These are phyloP conservation scores for Yamadazyma tumulicola DNA, from an alignment of 805 yeast species.

Conservation along the genomic window DNA sequence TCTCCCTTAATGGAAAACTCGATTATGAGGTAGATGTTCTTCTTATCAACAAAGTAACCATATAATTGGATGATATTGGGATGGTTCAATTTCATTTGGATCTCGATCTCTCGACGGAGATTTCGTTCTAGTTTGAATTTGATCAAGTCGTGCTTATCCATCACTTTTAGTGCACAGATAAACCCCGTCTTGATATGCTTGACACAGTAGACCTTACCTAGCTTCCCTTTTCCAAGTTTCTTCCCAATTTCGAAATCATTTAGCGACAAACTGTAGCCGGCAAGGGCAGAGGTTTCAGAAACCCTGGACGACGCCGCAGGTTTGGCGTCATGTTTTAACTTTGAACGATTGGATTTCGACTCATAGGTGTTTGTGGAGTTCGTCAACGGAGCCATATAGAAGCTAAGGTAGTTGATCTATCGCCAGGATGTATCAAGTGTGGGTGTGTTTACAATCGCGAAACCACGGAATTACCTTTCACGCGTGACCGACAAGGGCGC, in stretches of 20 bases:
- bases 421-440: too few species aligned
- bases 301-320: too few species aligned
- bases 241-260: conserved; percentile 83
- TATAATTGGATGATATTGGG: conserved; percentile 75
- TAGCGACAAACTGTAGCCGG: conserved; percentile 17
- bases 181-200: conserved; percentile 70
- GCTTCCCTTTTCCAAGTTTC: conserved; percentile 87
- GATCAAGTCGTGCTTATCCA: conserved; percentile 78
- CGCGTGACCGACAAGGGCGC: too few species aligned
- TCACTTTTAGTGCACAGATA: conserved; percentile 85
- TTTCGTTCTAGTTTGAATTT: conserved; percentile 78
- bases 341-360: too few species aligned
- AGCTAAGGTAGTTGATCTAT: too few species aligned
- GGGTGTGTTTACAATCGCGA: too few species aligned
- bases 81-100: conserved; percentile 77
- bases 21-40: conserved; percentile 75
- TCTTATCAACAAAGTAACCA: conserved; percentile 80
- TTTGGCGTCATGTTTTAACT: too few species aligned
- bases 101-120: conserved; percentile 86
- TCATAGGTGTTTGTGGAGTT: conserved; percentile 1
- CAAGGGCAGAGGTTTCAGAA: too few species aligned
- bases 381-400: too few species aligned
- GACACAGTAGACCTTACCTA: conserved; percentile 90
- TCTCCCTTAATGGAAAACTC: conserved; percentile 89
- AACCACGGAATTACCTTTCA: too few species aligned